phyloP scores from a whole-genome alignment of 352 stramenopile genomes.

The Phytophthora pseudosyringae region DNA sequence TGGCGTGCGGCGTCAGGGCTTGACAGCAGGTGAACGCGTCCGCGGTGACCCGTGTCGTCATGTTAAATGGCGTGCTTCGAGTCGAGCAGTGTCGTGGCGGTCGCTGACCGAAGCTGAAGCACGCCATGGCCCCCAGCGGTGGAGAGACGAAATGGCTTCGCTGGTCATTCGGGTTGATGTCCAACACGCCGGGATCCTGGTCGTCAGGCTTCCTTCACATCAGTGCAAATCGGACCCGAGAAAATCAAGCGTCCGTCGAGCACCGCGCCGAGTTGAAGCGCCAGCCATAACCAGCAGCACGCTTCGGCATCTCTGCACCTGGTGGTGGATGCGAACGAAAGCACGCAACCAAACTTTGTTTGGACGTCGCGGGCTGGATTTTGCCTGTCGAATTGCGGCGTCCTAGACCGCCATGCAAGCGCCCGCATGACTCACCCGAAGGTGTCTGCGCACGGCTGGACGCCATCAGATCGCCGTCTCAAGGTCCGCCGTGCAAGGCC shows the following conservation, averaged over 20 bases:
- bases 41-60: not conserved
- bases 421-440: conserved; percentile 14
- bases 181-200: conserved; percentile 15
- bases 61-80: conserved; percentile 24
- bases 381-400: conserved; percentile 2
- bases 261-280: conserved; percentile 1
- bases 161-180: conserved; percentile 22
- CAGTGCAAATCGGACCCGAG: conserved; percentile 25
- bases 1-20: not conserved
- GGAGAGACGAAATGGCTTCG: conserved; percentile 9
- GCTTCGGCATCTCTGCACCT: conserved; percentile 21
- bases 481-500: conserved; percentile 12
- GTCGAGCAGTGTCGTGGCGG: conserved; percentile 7
- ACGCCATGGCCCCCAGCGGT: conserved; percentile 2
- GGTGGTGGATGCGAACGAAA: conserved; percentile 31
- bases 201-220: conserved; percentile 34
- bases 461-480: conserved; percentile 24
- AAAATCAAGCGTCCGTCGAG: conserved; percentile 25
- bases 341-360: conserved; percentile 14
- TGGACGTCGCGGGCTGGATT: conserved; percentile 16
- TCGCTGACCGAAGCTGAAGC: conserved; percentile 23
- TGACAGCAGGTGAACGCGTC: conserved; percentile 13
- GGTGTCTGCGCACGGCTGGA: conserved; percentile 6
- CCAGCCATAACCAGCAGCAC: too few species aligned
- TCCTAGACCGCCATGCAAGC: conserved; percentile 1